Percentiles rank a stretch among this genome's conserved stretches.
These are phyloP conservation scores for Zea luxurians DNA, from an alignment of 176 grass and related monocot species.

Conservation along the genomic window DNA sequence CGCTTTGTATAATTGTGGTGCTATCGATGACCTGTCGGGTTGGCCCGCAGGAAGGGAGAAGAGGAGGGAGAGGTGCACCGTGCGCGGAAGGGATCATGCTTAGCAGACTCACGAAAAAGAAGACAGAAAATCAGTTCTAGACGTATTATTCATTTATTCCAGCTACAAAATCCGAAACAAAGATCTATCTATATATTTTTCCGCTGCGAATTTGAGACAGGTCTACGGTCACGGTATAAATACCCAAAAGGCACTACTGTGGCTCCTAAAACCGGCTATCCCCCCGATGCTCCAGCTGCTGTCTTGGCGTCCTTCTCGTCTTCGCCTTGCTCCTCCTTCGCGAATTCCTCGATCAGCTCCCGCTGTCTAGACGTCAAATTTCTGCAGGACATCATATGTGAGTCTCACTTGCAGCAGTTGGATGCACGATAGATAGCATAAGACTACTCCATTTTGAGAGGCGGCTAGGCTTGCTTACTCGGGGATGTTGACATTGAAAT, in stretches of 20 bases:
- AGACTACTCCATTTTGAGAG: too few species aligned
- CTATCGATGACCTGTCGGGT: too few species aligned
- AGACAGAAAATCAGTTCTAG: too few species aligned
- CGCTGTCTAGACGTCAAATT: conserved; percentile 78
- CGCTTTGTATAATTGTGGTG: too few species aligned
- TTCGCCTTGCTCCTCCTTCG: conserved; percentile 83
- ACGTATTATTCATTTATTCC: not conserved
- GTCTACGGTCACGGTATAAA: conserved; percentile 35
- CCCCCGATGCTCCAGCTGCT: conserved; percentile 61
- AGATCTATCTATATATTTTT: conserved; percentile 23
- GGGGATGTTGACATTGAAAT: conserved; percentile 84
- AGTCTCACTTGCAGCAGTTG: not conserved
- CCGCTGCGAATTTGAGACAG: conserved; percentile 40
- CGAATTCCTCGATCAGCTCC: conserved; percentile 65
- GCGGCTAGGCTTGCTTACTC: conserved; percentile 46
- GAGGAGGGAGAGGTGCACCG: too few species aligned
- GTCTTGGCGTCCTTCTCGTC: conserved; percentile 51
- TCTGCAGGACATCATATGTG: conserved; percentile 30
- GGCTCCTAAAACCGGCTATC: conserved; percentile 44
- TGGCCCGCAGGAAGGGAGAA: too few species aligned
- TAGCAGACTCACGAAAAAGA: too few species aligned
- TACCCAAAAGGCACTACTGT: not conserved
- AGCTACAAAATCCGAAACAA: too few species aligned
- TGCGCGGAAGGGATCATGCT: too few species aligned
- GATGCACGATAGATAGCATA: not conserved